These are phyloP conservation scores for Pestalotiopsis fici DNA, from an alignment of 2,329 filamentous ascomycete species.

Conservation along the genomic window DNA sequence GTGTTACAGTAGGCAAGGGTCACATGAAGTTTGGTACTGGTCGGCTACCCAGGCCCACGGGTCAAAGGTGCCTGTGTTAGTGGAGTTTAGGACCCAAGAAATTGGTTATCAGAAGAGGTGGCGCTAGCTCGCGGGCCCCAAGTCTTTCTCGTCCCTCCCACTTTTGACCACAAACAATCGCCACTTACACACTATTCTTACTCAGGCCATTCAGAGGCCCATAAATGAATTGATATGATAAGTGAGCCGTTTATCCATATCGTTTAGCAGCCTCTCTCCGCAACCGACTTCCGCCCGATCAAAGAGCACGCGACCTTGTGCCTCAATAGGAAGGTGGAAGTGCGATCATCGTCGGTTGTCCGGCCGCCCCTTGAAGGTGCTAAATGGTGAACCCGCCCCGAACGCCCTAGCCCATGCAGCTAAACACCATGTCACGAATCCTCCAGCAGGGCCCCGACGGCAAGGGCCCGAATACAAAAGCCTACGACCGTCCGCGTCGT, in stretches of 20 bases:
- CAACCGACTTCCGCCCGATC: background rate
- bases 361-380: background rate
- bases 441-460: background rate
- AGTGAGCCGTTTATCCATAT: background rate
- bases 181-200: background rate
- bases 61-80: background rate
- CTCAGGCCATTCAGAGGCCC: background rate
- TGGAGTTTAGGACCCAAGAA: background rate
- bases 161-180: background rate
- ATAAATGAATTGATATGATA: background rate
- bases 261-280: background rate
- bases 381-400: background rate
- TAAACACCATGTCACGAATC: background rate
- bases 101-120: background rate
- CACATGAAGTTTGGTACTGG: no score
- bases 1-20: no score
- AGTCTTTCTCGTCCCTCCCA: background rate
- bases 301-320: constrained; percentile 4
- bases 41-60: no score
- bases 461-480: background rate
- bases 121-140: background rate
- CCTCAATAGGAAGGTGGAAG: constrained; percentile 2
- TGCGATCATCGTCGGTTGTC: constrained; percentile 1
- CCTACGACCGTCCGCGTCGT: background rate
- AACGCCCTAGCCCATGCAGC: background rate